phyloP scores from a whole-genome alignment of 768 basidiomycete genomes.

The Psilocybe azurescens region DNA sequence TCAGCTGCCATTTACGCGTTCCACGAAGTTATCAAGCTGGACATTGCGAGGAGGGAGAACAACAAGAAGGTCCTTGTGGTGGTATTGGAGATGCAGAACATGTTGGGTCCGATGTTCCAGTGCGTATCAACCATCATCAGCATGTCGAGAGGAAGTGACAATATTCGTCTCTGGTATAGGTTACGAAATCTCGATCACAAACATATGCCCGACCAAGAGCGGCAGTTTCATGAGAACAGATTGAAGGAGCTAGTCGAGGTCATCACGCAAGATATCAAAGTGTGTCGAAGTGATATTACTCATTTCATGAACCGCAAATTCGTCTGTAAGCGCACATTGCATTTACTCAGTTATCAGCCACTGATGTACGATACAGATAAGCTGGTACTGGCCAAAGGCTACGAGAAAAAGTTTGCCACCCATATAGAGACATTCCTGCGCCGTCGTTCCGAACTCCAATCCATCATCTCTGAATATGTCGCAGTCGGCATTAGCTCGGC shows the following conservation, averaged over 20 bases:
- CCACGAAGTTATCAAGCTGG: slow-evolving; percentile 15
- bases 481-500: slow-evolving; percentile 30
- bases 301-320: slow-evolving; percentile 17
- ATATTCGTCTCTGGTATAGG: slow-evolving; percentile 6
- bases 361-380: slow-evolving; percentile 1
- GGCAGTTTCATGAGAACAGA: slow-evolving; percentile 7
- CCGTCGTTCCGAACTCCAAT: slow-evolving; percentile 10
- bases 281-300: slow-evolving; percentile 16
- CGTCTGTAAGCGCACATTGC: slow-evolving; percentile 2
- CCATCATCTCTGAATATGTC: slow-evolving; percentile 12
- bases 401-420: slow-evolving; percentile 15
- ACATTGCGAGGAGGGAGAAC: slow-evolving; percentile 40
- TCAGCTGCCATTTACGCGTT: slow-evolving; percentile 17
- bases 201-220: slow-evolving; percentile 27
- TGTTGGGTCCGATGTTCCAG: slow-evolving; percentile 48
- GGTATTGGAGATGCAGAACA: slow-evolving; percentile 46
- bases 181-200: slow-evolving; percentile 22
- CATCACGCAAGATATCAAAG: slow-evolving; percentile 17
- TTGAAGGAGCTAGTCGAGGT: slow-evolving; percentile 9
- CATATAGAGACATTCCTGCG: slow-evolving; percentile 16
- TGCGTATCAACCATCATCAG: slow-evolving; percentile 21
- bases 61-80: slow-evolving; percentile 47
- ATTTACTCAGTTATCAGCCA: neutral
- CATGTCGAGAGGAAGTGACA: neutral
- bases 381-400: slow-evolving; percentile 14